Base-by-base conservation (phyloP, 306 rosid genomes). In the Cucurbita pepo region DNA sequence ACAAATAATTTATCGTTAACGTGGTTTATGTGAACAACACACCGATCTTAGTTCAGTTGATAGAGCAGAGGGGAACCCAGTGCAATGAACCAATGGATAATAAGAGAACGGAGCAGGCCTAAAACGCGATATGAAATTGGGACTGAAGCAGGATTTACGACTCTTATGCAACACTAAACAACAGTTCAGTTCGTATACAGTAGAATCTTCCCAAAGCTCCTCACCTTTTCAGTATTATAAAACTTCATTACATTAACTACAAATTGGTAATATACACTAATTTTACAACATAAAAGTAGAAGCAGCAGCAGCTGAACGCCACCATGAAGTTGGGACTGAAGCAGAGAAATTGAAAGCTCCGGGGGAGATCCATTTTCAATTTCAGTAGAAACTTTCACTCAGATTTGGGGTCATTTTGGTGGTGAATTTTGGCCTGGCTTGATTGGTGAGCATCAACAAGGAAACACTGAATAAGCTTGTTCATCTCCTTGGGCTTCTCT, bases 401-500 rank as follows among this genome's bases (percentile, higher is more conserved):
- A 81, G 80, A 71, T 78, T 85, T 85, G 72, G 10, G 71, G 71
- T 87, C 95, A 75, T 87, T 87, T 72, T 21, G 63, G 48, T 62
- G 73, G 77, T 48, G 21, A 14, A 14, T 77, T 56, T 66, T 85
- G 48, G 80, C 69, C 81, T 72, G 58, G 8, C 75, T 48, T 56
- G 79, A 70, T 73, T 84, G 69, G 37, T 56, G 44, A 34, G 87
- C 69, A 71, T 82, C 85, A 16, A 85, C 36, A 50, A 93, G 95
- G 79, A 86, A 89, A 34, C 91, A 76, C 79, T 85, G 86, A 19
- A 91, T 70, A 77, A 71, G 80, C 77, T 80, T 87, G 77, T 19
- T 57, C 79, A 91, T 74, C 79, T 89, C 90, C 72, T 85, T 91
- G 7, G 92, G 89, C 79, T 88, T 91, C 88, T 94, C 97, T 52